Percentiles rank a stretch among this genome's conserved stretches.
Evolutionary conservation across 148 eudicot species (phyloP).

Genomic region (Spergularia bocconei): DNA sequence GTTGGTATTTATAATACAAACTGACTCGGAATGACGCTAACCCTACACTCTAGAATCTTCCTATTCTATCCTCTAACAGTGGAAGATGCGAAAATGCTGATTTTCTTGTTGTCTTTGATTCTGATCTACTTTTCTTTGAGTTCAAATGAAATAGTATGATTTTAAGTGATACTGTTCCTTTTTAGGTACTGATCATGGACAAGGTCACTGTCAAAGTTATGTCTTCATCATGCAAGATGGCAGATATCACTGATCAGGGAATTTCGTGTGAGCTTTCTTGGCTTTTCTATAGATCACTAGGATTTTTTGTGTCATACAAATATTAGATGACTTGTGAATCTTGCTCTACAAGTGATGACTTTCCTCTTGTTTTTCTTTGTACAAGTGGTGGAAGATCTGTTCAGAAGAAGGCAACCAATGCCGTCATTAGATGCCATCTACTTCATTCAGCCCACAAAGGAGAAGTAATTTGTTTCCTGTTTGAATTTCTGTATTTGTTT

Average conservation of each 20-base stretch:
- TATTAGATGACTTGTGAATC: too few relatives aligned
- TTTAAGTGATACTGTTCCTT: background rate
- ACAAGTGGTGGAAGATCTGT: constrained; percentile 99
- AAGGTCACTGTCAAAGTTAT: constrained; percentile 93
- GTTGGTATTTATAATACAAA: too few relatives aligned
- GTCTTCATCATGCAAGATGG: constrained; percentile 97
- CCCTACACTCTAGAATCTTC: too few relatives aligned
- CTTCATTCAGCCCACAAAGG: constrained; percentile 93
- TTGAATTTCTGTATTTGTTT: background rate
- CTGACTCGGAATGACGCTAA: too few relatives aligned
- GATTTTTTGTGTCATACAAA: background rate
- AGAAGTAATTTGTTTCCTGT: constrained; percentile 53
- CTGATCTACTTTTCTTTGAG: background rate
- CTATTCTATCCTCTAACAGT: too few relatives aligned
- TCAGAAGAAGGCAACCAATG: constrained; percentile 89
- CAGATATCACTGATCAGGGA: constrained; percentile 96
- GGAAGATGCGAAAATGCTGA: too few relatives aligned
- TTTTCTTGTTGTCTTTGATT: too few relatives aligned
- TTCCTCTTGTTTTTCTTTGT: too few relatives aligned
- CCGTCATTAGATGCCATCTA: constrained; percentile 95
- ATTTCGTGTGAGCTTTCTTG: constrained; percentile 66
- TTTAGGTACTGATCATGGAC: constrained; percentile 96
- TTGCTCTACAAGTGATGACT: too few relatives aligned
- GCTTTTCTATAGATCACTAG: background rate
- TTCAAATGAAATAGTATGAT: background rate